Base-by-base conservation (phyloP, 805 yeast species). In the Wickerhamomyces chaumierensis region DNA sequence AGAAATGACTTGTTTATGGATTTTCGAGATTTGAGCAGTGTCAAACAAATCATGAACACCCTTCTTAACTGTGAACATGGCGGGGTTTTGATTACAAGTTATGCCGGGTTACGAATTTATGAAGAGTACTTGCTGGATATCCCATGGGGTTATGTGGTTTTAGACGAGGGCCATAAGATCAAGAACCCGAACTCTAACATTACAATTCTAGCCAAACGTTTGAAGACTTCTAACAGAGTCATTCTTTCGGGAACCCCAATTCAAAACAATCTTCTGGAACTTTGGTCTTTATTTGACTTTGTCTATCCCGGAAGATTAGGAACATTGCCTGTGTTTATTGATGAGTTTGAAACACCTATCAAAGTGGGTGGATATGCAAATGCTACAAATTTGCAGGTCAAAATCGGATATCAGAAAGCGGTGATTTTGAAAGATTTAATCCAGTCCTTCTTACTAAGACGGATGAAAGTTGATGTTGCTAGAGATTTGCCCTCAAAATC, bases 291-390 rank as follows among this genome's bases (percentile, higher is more conserved):
- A 35, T 90, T 92, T 62, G 98, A 92, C 52, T 92, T 92, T 61
- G 81, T 88, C 2, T 88, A 81, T 52, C 98, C 98, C 0, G 98
- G 98, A 0, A 66, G 94, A 44, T 61, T 92, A 18, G 98, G 98
- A 0, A 92, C 98, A 0, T 63, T 92, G 18, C 98, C 98, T 0
- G 90, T 92, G 0, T 92, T 92, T 51, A 94, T 88, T 58, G 81
- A 73, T 38, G 96, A 92, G 56, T 92, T 92, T 57, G 81, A 95
- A 3, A 67, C 79, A 5, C 98, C 98, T 0, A 92, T 92, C 34
- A 90, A 87, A 52, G 70, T 84, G 55, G 98, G 98, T n/a, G 98
- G 98, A 0, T 92, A 92, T 60, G 95, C 98, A 2, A 92, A 90
- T 62, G 97, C 98, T 0, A 78, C 94, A 1, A 92, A 92, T 55